Evolutionary conservation across 169 alveolate species (phyloP).

Genomic region (Eimeria tenella): DNA sequence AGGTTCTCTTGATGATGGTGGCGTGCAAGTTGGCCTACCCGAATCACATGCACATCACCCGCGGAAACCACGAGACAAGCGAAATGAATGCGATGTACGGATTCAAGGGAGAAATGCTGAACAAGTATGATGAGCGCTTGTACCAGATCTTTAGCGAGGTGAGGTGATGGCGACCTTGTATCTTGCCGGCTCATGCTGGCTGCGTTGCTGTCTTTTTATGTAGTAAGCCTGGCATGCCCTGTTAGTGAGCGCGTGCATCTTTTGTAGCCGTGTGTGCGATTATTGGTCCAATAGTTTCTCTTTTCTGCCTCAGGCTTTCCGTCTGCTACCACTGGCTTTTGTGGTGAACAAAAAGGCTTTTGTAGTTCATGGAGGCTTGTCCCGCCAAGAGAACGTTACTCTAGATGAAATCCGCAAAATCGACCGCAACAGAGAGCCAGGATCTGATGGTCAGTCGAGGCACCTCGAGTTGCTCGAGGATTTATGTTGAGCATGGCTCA

Average conservation of each 20-base stretch:
- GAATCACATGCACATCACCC: conserved; percentile 95
- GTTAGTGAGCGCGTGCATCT: too few relatives aligned
- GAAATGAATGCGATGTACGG: conserved; percentile 98
- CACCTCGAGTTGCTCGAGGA: neutral
- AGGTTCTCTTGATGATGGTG: conserved; percentile 80
- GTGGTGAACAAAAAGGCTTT: conserved; percentile 95
- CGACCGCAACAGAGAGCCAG: conserved; percentile 97
- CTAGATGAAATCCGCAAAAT: conserved; percentile 94
- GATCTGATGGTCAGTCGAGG: conserved; percentile 90
- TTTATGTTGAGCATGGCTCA: too few relatives aligned
- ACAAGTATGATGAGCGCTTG: conserved; percentile 96
- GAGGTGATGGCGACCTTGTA: conserved; percentile 31
- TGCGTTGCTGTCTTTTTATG: neutral
- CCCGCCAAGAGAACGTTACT: conserved; percentile 96
- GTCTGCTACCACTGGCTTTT: conserved; percentile 98
- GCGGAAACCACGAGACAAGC: conserved; percentile 99
- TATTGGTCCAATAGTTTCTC: neutral
- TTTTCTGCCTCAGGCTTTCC: conserved; percentile 88
- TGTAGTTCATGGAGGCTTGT: conserved; percentile 99
- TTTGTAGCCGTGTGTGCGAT: too few relatives aligned
- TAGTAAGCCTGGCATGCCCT: neutral
- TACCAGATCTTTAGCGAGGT: conserved; percentile 93
- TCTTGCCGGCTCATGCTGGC: neutral
- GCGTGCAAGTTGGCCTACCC: conserved; percentile 92
- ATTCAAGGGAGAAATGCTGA: conserved; percentile 98